Evolutionary conservation across 176 grass and related monocot species (phyloP).

Genomic region (Cenchrus fungigraminus): DNA sequence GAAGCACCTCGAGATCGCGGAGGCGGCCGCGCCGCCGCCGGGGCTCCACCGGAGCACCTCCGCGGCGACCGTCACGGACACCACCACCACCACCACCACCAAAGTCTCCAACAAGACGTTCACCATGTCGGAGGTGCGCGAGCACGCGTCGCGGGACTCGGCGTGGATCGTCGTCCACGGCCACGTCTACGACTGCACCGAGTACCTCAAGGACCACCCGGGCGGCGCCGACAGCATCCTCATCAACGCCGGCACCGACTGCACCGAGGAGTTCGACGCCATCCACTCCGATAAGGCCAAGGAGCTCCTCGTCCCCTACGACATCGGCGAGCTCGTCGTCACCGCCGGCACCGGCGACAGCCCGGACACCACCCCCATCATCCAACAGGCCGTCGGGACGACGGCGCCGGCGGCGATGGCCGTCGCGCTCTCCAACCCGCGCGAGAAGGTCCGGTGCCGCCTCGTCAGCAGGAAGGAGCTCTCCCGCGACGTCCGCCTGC

Average conservation of each 20-base stretch:
- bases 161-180: constrained; percentile 88
- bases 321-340: constrained; percentile 62
- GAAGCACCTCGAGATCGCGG: constrained; percentile 54
- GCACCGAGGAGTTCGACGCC: constrained; percentile 92
- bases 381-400: constrained; percentile 47
- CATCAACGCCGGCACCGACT: constrained; percentile 88
- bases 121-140: constrained; percentile 65
- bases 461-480: constrained; percentile 58
- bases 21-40: constrained; percentile 19
- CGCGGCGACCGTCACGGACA: neutral
- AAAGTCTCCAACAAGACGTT: neutral
- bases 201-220: constrained; percentile 87
- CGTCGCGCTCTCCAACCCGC: constrained; percentile 56
- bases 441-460: constrained; percentile 58
- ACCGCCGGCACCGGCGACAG: neutral
- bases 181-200: constrained; percentile 83
- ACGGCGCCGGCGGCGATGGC: neutral
- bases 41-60: constrained; percentile 37
- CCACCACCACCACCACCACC: neutral
- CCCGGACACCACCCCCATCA: constrained; percentile 7
- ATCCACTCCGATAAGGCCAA: constrained; percentile 87
- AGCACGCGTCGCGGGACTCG: constrained; percentile 62
- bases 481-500: constrained; percentile 63
- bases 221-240: constrained; percentile 91
- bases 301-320: constrained; percentile 59